Evolutionary conservation across 495 filamentous ascomycete species (phyloP), one percentile per base, ranked within the genome.

Genomic region (Trichocladium antarcticum): DNA sequence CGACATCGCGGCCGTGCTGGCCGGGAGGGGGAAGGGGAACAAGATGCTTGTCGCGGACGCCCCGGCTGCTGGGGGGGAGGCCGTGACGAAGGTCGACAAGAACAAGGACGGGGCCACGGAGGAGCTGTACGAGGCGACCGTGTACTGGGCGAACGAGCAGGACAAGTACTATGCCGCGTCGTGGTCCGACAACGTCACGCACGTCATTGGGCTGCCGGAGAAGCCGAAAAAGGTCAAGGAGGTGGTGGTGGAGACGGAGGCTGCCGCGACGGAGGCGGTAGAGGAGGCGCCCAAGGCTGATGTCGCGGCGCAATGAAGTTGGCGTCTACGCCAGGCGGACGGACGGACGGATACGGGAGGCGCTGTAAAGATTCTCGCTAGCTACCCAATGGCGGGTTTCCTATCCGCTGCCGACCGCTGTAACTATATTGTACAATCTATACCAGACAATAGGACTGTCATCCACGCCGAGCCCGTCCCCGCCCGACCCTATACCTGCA

Each of bases 1-100:
- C 22, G 92, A 98, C 65, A 67, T 97, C 20, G 86, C 92, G 1
- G 80, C 79, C 20, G 83, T 93, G 9, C 68, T 97, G 40, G 62
- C 56, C 5, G 80, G 79, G 7, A 34, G 51, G 0, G 74, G 69
- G 36, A 63, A 68, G 57, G 67, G 67, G 20, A 71, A 73, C 50
- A 67, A 63, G 53, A 71, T 78, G 44, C 61, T 62, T 38, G 59
- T 66, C 22, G 62, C 65, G 22, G 54, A 60, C 22, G 57, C 68
- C 22, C 61, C 65, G 22, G 54, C 59, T 22, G 57, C 68, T 37
- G 61, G 68, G 12, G 7, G 37, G 16, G 21, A 20, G 37, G n/a
- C 68, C 29, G 56, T 63, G 53, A 49, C 56, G 45, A 56, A 58
- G 38, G 40, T 67, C 37, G 59, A 56, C 50, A 50, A 56, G 45